Conservation (phyloP, 164 flowering plant genomes). For the Stephania japonica region DNA sequence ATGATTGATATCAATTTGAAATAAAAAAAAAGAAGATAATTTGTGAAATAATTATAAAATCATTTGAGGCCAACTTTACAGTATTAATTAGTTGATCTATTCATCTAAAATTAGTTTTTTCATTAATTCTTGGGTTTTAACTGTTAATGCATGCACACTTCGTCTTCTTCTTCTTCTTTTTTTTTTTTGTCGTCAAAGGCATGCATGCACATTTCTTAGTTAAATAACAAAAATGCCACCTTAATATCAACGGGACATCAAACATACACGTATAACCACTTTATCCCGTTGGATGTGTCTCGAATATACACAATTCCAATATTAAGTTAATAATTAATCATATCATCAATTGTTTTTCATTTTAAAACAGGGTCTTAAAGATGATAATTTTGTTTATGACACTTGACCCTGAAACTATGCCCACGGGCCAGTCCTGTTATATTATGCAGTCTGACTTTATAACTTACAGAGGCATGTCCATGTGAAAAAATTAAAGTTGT, state of each 20-base stretch:
- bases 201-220: too few relatives aligned
- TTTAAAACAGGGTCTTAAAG: not conserved
- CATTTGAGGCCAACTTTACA: too few relatives aligned
- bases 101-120: not conserved
- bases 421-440: not conserved
- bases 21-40: too few relatives aligned
- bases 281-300: not conserved
- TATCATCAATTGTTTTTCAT: too few relatives aligned
- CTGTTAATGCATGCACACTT: not conserved
- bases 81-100: not conserved
- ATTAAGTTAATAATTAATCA: not conserved
- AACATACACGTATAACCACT: not conserved
- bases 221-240: too few relatives aligned
- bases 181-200: too few relatives aligned
- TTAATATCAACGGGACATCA: not conserved
- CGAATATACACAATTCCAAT: slow-evolving; percentile 2
- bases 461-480: slow-evolving; percentile 4
- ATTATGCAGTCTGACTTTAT: not conserved
- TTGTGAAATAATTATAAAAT: not conserved
- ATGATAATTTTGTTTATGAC: slow-evolving; percentile 8
- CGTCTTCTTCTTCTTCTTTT: too few relatives aligned
- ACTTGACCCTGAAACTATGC: slow-evolving; percentile 9
- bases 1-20: not conserved
- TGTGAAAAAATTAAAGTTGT: slow-evolving; percentile 11
- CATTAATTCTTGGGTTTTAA: not conserved